Percentiles rank a stretch among this genome's conserved stretches.
Conservation (phyloP, 108 stramenopile species). For the Chaetoceros muelleri region DNA sequence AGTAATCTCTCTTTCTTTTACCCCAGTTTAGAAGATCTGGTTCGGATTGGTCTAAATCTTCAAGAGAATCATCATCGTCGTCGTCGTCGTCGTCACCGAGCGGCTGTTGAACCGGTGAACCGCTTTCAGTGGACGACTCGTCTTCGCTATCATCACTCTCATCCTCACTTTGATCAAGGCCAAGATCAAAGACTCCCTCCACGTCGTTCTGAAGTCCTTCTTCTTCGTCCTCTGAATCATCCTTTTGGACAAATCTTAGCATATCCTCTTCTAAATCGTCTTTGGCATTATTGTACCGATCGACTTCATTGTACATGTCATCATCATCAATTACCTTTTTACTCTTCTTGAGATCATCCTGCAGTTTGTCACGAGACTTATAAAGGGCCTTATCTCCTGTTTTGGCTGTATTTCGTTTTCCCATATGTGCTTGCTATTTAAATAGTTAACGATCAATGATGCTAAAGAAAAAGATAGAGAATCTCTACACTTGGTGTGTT, state of each 20-base stretch:
- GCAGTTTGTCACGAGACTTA: conserved; percentile 15
- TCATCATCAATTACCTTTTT: conserved; percentile 39
- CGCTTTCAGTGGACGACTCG: neutral
- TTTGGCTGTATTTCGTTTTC: conserved; percentile 57
- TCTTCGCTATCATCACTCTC: conserved; percentile 8
- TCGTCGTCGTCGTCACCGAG: conserved; percentile 19
- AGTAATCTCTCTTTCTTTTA: conserved; percentile 73
- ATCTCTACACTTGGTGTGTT: no score
- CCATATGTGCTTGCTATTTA: no score
- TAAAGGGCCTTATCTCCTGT: conserved; percentile 58
- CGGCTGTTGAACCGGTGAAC: neutral
- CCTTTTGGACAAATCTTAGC: conserved; percentile 18
- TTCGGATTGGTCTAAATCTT: conserved; percentile 10
- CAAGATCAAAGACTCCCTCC: conserved; percentile 66
- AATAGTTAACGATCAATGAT: no score
- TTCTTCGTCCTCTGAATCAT: conserved; percentile 19
- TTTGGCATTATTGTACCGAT: conserved; percentile 35
- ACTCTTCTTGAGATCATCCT: conserved; percentile 1
- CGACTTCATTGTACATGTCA: conserved; percentile 46
- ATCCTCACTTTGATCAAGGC: conserved; percentile 20
- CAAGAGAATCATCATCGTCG: conserved; percentile 21
- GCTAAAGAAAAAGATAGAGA: no score
- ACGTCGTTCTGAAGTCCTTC: conserved; percentile 31
- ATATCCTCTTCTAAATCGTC: conserved; percentile 33
- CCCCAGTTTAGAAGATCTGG: conserved; percentile 67